These are phyloP conservation scores for Paramecium octaurelia DNA, from an alignment of 73 alveolate genomes.

Conservation along the genomic window DNA sequence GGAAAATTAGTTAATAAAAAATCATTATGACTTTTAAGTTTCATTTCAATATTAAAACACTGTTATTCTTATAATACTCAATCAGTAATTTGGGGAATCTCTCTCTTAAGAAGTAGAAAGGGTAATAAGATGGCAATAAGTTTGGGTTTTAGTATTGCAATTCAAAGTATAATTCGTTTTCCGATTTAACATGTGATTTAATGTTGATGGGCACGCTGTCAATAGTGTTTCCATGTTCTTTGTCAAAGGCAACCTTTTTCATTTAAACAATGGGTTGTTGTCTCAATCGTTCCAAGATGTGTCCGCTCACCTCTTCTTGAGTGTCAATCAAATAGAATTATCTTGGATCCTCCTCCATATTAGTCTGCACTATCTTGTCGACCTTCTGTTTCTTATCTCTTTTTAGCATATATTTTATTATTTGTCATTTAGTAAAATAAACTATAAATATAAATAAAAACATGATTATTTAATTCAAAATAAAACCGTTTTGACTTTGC, in stretches of 20 bases:
- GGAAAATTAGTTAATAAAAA: background rate
- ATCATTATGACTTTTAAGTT: background rate
- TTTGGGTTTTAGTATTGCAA: background rate
- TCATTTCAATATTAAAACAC: background rate
- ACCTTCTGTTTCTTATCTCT: background rate
- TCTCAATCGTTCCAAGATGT: background rate
- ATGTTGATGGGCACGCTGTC: background rate
- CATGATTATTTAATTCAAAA: background rate
- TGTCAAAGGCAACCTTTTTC: background rate
- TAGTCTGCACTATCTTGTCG: background rate
- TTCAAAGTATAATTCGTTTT: background rate
- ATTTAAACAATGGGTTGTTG: background rate
- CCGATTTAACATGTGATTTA: background rate
- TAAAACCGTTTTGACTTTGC: background rate
- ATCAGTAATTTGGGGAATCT: background rate
- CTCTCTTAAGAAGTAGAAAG: background rate
- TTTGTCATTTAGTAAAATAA: background rate
- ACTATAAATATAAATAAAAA: background rate
- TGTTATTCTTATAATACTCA: background rate
- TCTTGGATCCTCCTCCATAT: slow-evolving; percentile 26
- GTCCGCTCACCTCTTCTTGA: background rate
- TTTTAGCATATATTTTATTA: background rate
- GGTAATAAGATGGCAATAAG: background rate
- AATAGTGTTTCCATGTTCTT: background rate
- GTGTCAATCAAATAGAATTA: background rate